Conservation (phyloP, 805 yeast genomes). For the Metschnikowia noctiluminum region DNA sequence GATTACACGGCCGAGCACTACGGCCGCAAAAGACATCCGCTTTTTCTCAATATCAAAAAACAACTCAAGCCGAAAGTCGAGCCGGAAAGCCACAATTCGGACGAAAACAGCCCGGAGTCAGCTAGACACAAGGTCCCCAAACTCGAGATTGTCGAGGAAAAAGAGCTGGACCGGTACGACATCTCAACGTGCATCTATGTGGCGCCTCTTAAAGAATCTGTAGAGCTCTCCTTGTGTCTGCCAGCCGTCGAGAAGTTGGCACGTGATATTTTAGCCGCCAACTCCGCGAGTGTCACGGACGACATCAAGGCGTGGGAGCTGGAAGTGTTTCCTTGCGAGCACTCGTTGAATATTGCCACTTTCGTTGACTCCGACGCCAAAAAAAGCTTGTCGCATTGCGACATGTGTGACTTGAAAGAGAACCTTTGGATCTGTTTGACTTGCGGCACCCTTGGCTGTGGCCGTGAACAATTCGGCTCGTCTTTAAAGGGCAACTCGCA, state of each 20-base stretch:
- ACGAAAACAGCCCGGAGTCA: slow-evolving; percentile 20
- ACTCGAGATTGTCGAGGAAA: slow-evolving; percentile 60
- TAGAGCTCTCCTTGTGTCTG: slow-evolving; percentile 23
- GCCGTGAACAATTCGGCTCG: slow-evolving; percentile 91
- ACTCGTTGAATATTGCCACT: slow-evolving; percentile 57
- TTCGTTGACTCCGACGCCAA: slow-evolving; percentile 22
- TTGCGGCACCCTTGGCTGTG: slow-evolving; percentile 94
- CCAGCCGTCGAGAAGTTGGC: slow-evolving; percentile 29
- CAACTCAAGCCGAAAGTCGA: slow-evolving; percentile 34
- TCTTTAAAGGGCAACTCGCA: slow-evolving; percentile 87
- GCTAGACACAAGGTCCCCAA: slow-evolving; percentile 50
- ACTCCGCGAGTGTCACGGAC: slow-evolving; percentile 56
- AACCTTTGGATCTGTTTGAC: slow-evolving; percentile 90
- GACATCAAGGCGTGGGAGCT: slow-evolving; percentile 92
- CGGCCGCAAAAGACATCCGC: slow-evolving; percentile 47
- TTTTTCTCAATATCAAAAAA: slow-evolving; percentile 59
- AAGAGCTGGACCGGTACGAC: slow-evolving; percentile 62
- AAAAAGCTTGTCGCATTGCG: slow-evolving; percentile 51
- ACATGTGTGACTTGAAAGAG: slow-evolving; percentile 58
- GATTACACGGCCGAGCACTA: slow-evolving; percentile 60
- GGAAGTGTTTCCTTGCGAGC: slow-evolving; percentile 77
- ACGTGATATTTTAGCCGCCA: slow-evolving; percentile 48
- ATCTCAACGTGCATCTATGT: slow-evolving; percentile 41
- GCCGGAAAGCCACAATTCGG: slow-evolving; percentile 10
- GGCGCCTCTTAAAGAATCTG: slow-evolving; percentile 26